phyloP scores from a whole-genome alignment of 1,284 basidiomycete genomes.

The Rhodofomes roseus region DNA sequence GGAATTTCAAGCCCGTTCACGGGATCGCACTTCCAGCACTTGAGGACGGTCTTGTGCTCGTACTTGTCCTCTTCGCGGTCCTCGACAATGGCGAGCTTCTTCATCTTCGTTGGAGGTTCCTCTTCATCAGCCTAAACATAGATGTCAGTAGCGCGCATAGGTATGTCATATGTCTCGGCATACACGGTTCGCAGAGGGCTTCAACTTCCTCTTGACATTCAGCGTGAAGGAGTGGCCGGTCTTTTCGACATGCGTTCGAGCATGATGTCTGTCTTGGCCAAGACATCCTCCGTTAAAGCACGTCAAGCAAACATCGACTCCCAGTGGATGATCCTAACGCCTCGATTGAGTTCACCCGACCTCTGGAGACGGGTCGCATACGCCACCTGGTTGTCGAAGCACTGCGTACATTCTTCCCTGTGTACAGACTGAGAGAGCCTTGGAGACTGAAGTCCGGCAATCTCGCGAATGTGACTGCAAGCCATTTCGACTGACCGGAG shows the following conservation, averaged over 20 bases:
- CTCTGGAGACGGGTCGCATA: background rate
- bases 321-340: slow-evolving; percentile 63
- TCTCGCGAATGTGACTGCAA: slow-evolving; percentile 32
- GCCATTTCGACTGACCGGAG: slow-evolving; percentile 10
- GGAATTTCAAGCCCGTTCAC: slow-evolving; percentile 49
- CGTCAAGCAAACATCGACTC: slow-evolving; percentile 85
- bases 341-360: slow-evolving; percentile 1
- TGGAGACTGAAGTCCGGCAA: slow-evolving; percentile 38
- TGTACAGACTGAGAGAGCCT: slow-evolving; percentile 59
- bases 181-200: slow-evolving; percentile 65
- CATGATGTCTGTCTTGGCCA: slow-evolving; percentile 61
- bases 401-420: slow-evolving; percentile 91
- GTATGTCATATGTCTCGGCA: slow-evolving; percentile 21
- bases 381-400: slow-evolving; percentile 89
- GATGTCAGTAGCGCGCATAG: background rate
- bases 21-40: slow-evolving; percentile 75
- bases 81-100: slow-evolving; percentile 84
- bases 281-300: slow-evolving; percentile 96
- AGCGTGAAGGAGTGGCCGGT: slow-evolving; percentile 76
- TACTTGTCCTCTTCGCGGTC: slow-evolving; percentile 90
- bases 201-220: slow-evolving; percentile 78
- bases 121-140: slow-evolving; percentile 47
- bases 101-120: slow-evolving; percentile 83
- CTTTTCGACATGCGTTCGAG: slow-evolving; percentile 67
- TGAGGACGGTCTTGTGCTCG: slow-evolving; percentile 63